Evolutionary conservation across 306 rosid species (phyloP), one percentile per base, ranked within the genome.

Genomic region (Prinsepia uniflora): DNA sequence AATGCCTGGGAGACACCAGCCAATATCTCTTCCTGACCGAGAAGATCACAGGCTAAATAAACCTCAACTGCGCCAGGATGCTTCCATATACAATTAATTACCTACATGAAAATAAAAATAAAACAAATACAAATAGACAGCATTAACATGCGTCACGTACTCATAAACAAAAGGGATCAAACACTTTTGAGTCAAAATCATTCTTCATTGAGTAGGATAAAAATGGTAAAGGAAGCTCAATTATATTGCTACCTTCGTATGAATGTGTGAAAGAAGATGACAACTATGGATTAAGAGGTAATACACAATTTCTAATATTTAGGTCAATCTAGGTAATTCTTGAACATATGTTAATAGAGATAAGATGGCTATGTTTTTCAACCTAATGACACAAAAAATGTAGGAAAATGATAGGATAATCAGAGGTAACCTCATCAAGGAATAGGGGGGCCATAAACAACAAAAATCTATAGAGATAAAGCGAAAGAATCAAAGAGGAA

Each of bases 11-110:
- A 89, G 53, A 92, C 92, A 53, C 70, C 77, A 73, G 81, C 74
- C 70, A 89, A 76, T 81, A 92, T 87, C 30, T 87, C 85, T 76
- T 92, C 96, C 79, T 89, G 97, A 19, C 94, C 94, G 9, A 89
- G 96, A 20, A 84, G 72, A 81, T 89, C 87, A 43, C 94, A 92
- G 60, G 78, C 63, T 50, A 92, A 83, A 79, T 87, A 84, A 12
- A 92, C 94, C 17, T 59, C 71, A 0, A 74, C 69, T 24, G 94
- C 86, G 56, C 86, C 85, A 24, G 91, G 96, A 81, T 89, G 94
- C 81, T 86, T 83, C 96, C 98, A 89, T 73, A 92, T 87, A 80
- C 96, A 89, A 69, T 83, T 87, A 52, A 86, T 76, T 74, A 92
- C 88, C 98, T 92, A 86, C 17, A 65, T 64, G 24, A 58, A n/a